Evolutionary conservation across 2,329 filamentous ascomycete species (phyloP), one percentile per base, ranked within the genome.

Genomic region (Verticillium alfalfae): DNA sequence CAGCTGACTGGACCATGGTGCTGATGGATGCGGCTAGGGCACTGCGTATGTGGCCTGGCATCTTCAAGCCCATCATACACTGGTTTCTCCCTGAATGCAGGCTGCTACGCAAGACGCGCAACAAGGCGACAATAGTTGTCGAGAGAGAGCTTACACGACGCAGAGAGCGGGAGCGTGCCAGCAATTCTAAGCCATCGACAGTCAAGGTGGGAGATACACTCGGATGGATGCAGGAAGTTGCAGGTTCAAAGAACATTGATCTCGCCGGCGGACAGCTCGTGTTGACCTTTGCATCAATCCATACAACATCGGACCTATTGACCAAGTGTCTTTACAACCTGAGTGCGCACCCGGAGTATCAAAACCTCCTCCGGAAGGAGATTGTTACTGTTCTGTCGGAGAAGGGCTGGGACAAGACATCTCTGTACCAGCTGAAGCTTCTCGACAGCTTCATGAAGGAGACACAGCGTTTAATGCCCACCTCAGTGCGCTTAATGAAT

Each of bases 251-350:
- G 59, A 88, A 76, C 8, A 94, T 92, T 71, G 84, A 93, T 72
- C 76, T 81, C 0, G 78, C 87, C 15, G 75, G 73, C 10, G 91
- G 91, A 38, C 91, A 96, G 70, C 81, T 92, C 36, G 83, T 98
- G 4, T 93, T 95, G 0, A 85, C 91, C 49, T 89, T 92, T 52
- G 76, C 73, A 1, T 76, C 77, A 3, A 76, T 80, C 16, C 77
- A 81, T 64, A 79, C 75, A 6, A 79, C 78, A 0, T 73, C 75
- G 1, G 73, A 77, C 37, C 61, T 70, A 3, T 34, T 73, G 1
- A 71, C 72, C 1, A 73, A 77, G 18, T 66, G 74, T 3, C 65
- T 82, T 45, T 73, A 73, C 45, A 76, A 81, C 41, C 64, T 82
- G 16, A 69, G 69, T 2, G 68, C 70, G 5, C 67, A 78, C 37